Evolutionary conservation across 495 filamentous ascomycete species (phyloP).

Genomic region (Oleoguttula mirabilis): DNA sequence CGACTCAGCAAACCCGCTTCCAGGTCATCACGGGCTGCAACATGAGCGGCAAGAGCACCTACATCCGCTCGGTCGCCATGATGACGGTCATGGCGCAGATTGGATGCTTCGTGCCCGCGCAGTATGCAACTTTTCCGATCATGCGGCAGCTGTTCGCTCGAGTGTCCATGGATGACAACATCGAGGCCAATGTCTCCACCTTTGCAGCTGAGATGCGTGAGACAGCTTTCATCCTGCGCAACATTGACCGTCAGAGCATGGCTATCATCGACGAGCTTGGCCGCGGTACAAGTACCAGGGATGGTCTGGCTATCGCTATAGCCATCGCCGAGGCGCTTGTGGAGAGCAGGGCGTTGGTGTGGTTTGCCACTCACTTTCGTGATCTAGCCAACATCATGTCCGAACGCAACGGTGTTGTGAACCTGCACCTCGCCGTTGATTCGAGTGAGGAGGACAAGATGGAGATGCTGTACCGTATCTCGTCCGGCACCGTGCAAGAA

Average conservation of each 20-base stretch:
- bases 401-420: conserved; percentile 62
- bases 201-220: conserved; percentile 94
- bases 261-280: conserved; percentile 90
- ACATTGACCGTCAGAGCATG: conserved; percentile 46
- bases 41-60: conserved; percentile 96
- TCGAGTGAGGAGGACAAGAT: conserved; percentile 38
- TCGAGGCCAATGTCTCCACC: conserved; percentile 83
- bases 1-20: conserved; percentile 62
- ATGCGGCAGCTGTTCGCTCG: conserved; percentile 76
- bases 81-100: conserved; percentile 87
- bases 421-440: conserved; percentile 68
- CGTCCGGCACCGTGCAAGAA: conserved; percentile 54
- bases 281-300: conserved; percentile 76
- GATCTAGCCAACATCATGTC: conserved; percentile 68
- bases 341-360: conserved; percentile 59
- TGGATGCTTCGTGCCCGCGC: conserved; percentile 80
- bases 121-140: conserved; percentile 70
- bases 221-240: conserved; percentile 79
- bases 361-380: conserved; percentile 88
- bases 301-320: conserved; percentile 81
- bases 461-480: conserved; percentile 77
- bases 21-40: conserved; percentile 95
- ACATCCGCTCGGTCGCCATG: conserved; percentile 76
- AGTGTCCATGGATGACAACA: conserved; percentile 73
- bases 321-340: conserved; percentile 79